Conservation (phyloP, 129 eudicot genomes). For the Glebionis coronaria region DNA sequence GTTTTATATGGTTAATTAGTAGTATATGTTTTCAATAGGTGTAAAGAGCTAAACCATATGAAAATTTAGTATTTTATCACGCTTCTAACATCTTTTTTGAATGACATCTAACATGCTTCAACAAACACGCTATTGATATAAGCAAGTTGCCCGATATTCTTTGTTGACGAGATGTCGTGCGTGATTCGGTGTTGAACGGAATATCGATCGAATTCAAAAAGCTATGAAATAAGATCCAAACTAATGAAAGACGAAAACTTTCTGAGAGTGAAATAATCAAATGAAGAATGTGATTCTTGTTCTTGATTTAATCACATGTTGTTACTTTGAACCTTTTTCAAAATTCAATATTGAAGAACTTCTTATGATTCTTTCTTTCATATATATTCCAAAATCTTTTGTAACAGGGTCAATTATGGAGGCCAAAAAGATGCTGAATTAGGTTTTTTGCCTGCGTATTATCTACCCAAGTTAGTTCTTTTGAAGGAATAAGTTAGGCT, state of each 20-base stretch:
- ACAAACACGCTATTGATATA: slow-evolving; percentile 12
- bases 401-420: slow-evolving; percentile 18
- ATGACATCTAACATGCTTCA: slow-evolving; percentile 12
- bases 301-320: slow-evolving; percentile 33
- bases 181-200: slow-evolving; percentile 21
- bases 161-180: slow-evolving; percentile 22
- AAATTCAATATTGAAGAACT: slow-evolving; percentile 15
- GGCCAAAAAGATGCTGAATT: slow-evolving; percentile 4
- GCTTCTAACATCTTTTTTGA: neutral
- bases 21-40: neutral
- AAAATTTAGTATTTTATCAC: neutral
- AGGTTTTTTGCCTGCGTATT: neutral
- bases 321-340: slow-evolving; percentile 16
- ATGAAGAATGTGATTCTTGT: slow-evolving; percentile 30
- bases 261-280: slow-evolving; percentile 15
- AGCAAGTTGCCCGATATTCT: slow-evolving; percentile 10
- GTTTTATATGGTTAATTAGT: neutral
- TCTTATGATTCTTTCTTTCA: slow-evolving; percentile 15
- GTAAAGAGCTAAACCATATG: neutral
- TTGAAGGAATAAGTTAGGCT: slow-evolving; percentile 7
- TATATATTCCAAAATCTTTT: slow-evolving; percentile 1
- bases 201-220: slow-evolving; percentile 9
- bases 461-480: neutral
- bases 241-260: neutral
- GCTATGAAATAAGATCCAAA: neutral